phyloP scores from a whole-genome alignment of 129 eudicot species.

The Artemisia argyi region DNA sequence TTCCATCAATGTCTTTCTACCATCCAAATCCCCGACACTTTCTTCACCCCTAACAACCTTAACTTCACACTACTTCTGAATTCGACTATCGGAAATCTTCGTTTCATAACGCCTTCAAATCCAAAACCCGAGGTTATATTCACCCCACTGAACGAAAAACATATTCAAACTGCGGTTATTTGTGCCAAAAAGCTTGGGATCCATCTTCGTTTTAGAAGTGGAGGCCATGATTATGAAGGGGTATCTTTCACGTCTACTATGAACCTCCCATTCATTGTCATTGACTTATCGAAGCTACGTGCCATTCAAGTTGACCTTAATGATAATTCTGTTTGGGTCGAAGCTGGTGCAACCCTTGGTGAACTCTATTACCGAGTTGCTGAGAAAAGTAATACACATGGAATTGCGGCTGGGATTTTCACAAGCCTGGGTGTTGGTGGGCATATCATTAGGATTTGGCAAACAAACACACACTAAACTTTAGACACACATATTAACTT shows the following conservation, averaged over 20 bases:
- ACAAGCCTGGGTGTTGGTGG: conserved; percentile 30
- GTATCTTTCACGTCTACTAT: conserved; percentile 34
- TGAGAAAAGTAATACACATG: conserved; percentile 21
- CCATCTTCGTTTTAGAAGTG: conserved; percentile 40
- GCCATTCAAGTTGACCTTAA: neutral
- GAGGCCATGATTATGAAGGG: conserved; percentile 52
- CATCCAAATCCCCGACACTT: conserved; percentile 16
- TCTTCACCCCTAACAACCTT: conserved; percentile 32
- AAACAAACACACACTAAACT: too few species aligned
- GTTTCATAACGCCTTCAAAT: too few species aligned
- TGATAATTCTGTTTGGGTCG: too few species aligned
- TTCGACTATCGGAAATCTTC: conserved; percentile 24
- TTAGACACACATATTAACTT: too few species aligned
- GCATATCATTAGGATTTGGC: too few species aligned
- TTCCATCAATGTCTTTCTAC: conserved; percentile 36
- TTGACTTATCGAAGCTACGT: conserved; percentile 45
- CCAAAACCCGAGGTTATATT: too few species aligned
- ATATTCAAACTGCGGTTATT: too few species aligned
- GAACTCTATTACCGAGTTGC: conserved; percentile 23
- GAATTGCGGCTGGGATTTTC: conserved; percentile 17
- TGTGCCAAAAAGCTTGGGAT: conserved; percentile 32
- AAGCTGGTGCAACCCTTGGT: too few species aligned
- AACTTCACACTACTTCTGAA: conserved; percentile 34
- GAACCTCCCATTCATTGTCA: conserved; percentile 26
- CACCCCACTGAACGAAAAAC: too few species aligned